Evolutionary conservation across 768 basidiomycete species (phyloP).

Genomic region (Macrolepiota fuliginosa): DNA sequence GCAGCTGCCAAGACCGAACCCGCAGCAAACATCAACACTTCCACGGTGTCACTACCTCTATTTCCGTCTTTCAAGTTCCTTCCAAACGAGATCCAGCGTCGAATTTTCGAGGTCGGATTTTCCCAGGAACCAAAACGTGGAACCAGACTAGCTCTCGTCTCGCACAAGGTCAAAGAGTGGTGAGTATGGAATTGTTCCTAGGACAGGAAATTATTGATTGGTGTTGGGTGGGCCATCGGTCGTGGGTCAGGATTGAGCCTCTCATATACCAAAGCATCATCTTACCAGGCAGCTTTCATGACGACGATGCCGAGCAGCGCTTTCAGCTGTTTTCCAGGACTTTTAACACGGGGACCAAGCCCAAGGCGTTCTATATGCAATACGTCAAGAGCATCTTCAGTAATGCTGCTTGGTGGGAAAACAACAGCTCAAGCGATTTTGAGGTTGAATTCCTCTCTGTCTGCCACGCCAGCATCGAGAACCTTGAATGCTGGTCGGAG

Average conservation of each 20-base stretch:
- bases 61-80: not conserved
- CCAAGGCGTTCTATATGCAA: not conserved
- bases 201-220: not conserved
- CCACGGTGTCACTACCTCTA: not conserved
- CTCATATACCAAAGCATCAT: not conserved
- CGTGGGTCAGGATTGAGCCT: not conserved
- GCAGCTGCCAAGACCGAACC: too few species aligned
- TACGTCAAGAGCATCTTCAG: not conserved
- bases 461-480: not conserved
- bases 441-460: not conserved
- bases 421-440: not conserved
- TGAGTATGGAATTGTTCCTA: not conserved
- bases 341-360: not conserved
- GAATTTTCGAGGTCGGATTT: not conserved
- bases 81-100: not conserved
- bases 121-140: not conserved
- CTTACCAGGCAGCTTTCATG: not conserved
- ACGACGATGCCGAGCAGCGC: not conserved
- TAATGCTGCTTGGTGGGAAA: not conserved
- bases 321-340: not conserved
- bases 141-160: not conserved
- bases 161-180: not conserved
- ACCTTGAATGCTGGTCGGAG: conserved; percentile 7
- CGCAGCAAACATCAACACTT: too few species aligned
- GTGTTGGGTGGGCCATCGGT: too few species aligned